Evolutionary conservation across 129 eudicot genomes (phyloP), one percentile per base, ranked within the genome.

Genomic region (Dittrichia graveolens): DNA sequence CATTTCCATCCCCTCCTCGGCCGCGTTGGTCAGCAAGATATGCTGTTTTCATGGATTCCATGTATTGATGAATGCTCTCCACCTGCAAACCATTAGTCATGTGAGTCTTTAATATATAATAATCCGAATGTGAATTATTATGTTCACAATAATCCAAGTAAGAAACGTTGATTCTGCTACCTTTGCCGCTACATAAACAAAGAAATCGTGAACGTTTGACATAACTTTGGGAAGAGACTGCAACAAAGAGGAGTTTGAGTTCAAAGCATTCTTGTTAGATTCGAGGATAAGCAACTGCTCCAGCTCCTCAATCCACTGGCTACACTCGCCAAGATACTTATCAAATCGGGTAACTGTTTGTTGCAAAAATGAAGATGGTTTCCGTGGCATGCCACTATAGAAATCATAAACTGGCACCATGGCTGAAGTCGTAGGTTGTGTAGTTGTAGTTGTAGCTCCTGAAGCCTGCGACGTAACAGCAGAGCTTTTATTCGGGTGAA

Each of bases 121-220:
- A 57, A 54, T 7, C 45, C 42, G 11, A 14, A 52, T 35, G 5
- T 5, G 11, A 56, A 37, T 13, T 12, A 58, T 45, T n/a, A 10
- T 64, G 39, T 37, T 56, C 50, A n/a, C 31, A 37, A 35, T 5
- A 8, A 39, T 39, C 7, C 67, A 61, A 24, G 31, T 24, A 24
- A 24, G 31, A 24, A 24, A 24, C 2, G 31, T 24, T 24, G 31
- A n/a, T 58, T 38, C 34, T 13, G 41, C 77, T 83, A 94, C 99
- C 97, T 95, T 95, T 56, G 99, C 94, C 14, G 99, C 99, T 65
- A 95, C 99, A 63, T 95, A 96, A 53, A 95, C 96, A 79, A 90
- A 95, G 58, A 90, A 95, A 73, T 88, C 99, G 47, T 95, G 99
- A 44, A 88, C 99, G 50, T 95, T 95, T 54, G 88, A 65, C 88